Evolutionary conservation across 495 filamentous ascomycete species (phyloP).

Genomic region (Penicillium steckii): DNA sequence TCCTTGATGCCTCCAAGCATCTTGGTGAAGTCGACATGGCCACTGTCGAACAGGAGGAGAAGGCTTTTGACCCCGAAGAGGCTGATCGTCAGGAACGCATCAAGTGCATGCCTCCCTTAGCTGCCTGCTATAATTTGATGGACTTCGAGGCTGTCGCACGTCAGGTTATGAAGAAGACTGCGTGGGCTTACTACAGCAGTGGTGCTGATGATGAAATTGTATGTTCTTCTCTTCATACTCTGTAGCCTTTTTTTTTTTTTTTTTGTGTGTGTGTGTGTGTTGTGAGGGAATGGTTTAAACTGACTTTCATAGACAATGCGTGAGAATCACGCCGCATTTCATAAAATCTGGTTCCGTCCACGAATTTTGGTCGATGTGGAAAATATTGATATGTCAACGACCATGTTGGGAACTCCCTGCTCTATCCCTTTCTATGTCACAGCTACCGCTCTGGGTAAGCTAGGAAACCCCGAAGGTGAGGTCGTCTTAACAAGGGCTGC

Average conservation of each 20-base stretch:
- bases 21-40: slow-evolving; percentile 88
- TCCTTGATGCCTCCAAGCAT: slow-evolving; percentile 82
- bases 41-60: slow-evolving; percentile 73
- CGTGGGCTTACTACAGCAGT: slow-evolving; percentile 96
- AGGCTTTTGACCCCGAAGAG: slow-evolving; percentile 74
- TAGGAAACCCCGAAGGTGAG: slow-evolving; percentile 86
- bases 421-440: slow-evolving; percentile 90
- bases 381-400: slow-evolving; percentile 79
- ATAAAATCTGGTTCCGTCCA: slow-evolving; percentile 97
- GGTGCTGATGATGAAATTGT: slow-evolving; percentile 98
- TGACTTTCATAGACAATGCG: slow-evolving; percentile 69
- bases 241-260: no score
- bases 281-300: neutral
- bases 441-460: slow-evolving; percentile 87
- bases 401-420: slow-evolving; percentile 84
- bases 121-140: slow-evolving; percentile 90
- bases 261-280: no score
- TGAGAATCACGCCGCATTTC: slow-evolving; percentile 94
- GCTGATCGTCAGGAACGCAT: slow-evolving; percentile 72
- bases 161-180: slow-evolving; percentile 86
- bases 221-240: slow-evolving; percentile 33
- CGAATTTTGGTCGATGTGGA: slow-evolving; percentile 82
- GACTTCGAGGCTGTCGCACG: slow-evolving; percentile 93
- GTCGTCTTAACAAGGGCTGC: slow-evolving; percentile 85
- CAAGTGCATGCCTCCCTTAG: slow-evolving; percentile 72